Evolutionary conservation across 1,284 basidiomycete species (phyloP), one percentile per base, ranked within the genome.

Genomic region (Puccinia coronata): DNA sequence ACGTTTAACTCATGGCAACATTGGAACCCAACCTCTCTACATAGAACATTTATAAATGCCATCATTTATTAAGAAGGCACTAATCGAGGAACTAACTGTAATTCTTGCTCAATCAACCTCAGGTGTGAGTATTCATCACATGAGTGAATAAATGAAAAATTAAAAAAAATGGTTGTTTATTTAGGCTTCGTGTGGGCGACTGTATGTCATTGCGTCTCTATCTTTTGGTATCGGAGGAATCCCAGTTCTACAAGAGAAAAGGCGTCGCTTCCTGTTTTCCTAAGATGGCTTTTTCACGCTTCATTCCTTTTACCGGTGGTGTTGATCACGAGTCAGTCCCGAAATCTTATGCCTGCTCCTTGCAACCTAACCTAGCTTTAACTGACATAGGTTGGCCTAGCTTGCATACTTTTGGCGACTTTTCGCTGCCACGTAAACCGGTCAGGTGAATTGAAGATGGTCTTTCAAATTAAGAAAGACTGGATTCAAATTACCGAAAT

Each of bases 101-200:
- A 53, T 14, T 57, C n/a, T 57, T 72, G 25, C 18, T 51, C 34
- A 72, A 53, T 55, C 16, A 53, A 36, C 20, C 43, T 5, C 25
- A 72, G 70, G 70, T 72, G 70, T 72, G 34, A 53, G 70, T 72
- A 6, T 57, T 36, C 49, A 72, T 49, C 47, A 23, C 25, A n/a
- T 36, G 0, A 34, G 14, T 11, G 11, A 31, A 31, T 41, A 14
- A 67, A 47, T 23, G n/a, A 67, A 53, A 72, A 53, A 28, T 53
- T 4, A 53, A 72, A 53, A 34, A 36, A 16, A 51, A 39, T 47
- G 1, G 31, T 16, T 23, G 47, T 57, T 34, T 53, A 57, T 72
- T 72, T 28, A 72, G 70, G 70, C 18, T 72, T 72, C 34, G 70
- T 72, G 8, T 72, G 70, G 70, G 70, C 70, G 25, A 72, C 70